A percentile compares a stretch with the other conserved stretches of the same genome.
Evolutionary conservation across 202 grass and related monocot species (phyloP).

Genomic region (Schoenoplectus tabernaemontani): DNA sequence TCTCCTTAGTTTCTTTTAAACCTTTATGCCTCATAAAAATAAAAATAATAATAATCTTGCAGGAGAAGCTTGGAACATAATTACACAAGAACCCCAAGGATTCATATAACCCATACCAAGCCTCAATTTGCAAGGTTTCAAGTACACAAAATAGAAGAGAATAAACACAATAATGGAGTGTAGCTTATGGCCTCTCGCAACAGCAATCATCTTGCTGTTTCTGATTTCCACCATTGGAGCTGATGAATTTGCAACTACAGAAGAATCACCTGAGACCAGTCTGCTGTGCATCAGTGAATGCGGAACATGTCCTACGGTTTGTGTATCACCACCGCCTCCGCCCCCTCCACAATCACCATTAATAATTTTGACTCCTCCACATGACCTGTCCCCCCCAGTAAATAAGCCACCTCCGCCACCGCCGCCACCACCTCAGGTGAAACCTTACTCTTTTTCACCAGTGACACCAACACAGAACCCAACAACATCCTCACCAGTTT

Average conservation of each 20-base stretch:
- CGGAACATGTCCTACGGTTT: conserved; percentile 56
- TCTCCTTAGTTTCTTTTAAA: conserved; percentile 11
- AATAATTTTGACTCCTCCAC: conserved; percentile 8
- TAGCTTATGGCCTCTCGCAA: background rate
- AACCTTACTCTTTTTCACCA: conserved; percentile 8
- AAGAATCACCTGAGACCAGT: conserved; percentile 31
- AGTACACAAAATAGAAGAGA: conserved; percentile 4
- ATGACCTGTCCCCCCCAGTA: background rate
- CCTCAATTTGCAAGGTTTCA: background rate
- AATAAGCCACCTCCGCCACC: background rate
- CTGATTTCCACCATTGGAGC: background rate
- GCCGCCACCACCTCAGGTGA: conserved; percentile 7
- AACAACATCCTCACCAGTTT: background rate
- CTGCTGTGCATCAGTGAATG: conserved; percentile 57
- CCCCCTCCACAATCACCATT: conserved; percentile 28
- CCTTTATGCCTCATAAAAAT: conserved; percentile 6
- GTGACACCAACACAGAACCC: conserved; percentile 27
- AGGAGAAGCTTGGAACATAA: conserved; percentile 50
- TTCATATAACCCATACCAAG: conserved; percentile 9
- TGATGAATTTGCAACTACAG: conserved; percentile 19
- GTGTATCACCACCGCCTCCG: conserved; percentile 37
- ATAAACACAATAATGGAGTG: background rate
- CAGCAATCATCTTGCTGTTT: background rate
- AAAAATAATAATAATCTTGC: conserved; percentile 28
- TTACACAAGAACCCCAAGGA: conserved; percentile 15